Conservation (phyloP, 805 yeast genomes). For the Teunomyces stri region DNA sequence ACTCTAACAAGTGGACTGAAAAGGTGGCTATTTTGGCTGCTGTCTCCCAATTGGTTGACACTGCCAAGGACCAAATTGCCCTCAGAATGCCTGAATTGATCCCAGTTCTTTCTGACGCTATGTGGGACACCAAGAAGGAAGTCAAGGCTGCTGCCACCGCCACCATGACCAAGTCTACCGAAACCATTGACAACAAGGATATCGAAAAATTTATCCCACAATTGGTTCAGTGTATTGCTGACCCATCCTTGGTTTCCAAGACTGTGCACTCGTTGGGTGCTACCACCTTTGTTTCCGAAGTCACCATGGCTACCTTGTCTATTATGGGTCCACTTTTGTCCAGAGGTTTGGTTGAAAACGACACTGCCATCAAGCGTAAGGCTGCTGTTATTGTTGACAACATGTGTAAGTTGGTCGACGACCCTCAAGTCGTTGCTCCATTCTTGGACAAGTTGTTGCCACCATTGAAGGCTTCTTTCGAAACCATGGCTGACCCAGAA, state of each 20-base stretch:
- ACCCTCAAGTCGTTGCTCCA: slow-evolving; percentile 99
- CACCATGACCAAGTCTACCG: slow-evolving; percentile 94
- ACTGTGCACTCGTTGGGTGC: slow-evolving; percentile 99
- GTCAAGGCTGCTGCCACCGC: slow-evolving; percentile 95
- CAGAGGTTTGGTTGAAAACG: slow-evolving; percentile 99
- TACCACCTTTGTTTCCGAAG: slow-evolving; percentile 99
- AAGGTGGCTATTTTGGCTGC: slow-evolving; percentile 88
- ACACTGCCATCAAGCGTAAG: slow-evolving; percentile 98
- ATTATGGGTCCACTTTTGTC: slow-evolving; percentile 98
- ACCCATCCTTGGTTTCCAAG: slow-evolving; percentile 97
- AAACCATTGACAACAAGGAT: slow-evolving; percentile 99
- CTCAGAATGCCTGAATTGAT: slow-evolving; percentile 99
- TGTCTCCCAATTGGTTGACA: slow-evolving; percentile 82
- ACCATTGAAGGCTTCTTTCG: slow-evolving; percentile 88
- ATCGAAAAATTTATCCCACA: slow-evolving; percentile 98
- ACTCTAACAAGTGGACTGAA: slow-evolving; percentile 96
- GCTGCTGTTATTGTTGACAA: slow-evolving; percentile 99
- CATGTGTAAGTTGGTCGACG: slow-evolving; percentile 99
- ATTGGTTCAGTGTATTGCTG: slow-evolving; percentile 93
- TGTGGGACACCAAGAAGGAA: slow-evolving; percentile 99
- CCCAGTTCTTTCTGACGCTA: slow-evolving; percentile 97
- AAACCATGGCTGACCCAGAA: slow-evolving; percentile 99
- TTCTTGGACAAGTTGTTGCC: slow-evolving; percentile 95
- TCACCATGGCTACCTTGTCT: slow-evolving; percentile 98
- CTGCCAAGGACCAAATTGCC: slow-evolving; percentile 94